Evolutionary conservation across 805 yeast genomes (phyloP).

Genomic region (Komagataella mondaviorum): DNA sequence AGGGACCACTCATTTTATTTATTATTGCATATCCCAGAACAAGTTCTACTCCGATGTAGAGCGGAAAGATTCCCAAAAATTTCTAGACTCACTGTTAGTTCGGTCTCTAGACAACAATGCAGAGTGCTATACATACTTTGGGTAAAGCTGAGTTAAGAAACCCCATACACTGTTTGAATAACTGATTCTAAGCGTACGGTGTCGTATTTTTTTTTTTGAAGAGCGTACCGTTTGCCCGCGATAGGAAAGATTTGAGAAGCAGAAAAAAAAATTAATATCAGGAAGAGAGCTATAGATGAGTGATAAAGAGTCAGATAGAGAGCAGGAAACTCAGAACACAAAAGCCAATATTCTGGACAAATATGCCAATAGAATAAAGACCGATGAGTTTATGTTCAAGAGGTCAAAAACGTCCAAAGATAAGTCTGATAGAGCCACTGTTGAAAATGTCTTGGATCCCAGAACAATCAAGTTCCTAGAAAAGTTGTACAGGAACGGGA

Average conservation of each 20-base stretch:
- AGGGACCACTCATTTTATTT: conserved; percentile 82
- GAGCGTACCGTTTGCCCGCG: conserved; percentile 6
- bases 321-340: conserved; percentile 10
- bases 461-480: conserved; percentile 76
- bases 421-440: conserved; percentile 89
- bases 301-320: not conserved
- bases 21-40: conserved; percentile 62
- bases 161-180: not conserved
- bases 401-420: conserved; percentile 58
- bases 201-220: not conserved
- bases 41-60: conserved; percentile 79
- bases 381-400: conserved; percentile 41
- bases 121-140: not conserved
- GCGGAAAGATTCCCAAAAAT: conserved; percentile 62
- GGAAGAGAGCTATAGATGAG: not conserved
- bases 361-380: conserved; percentile 50
- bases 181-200: not conserved
- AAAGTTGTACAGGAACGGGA: conserved; percentile 72
- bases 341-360: conserved; percentile 42
- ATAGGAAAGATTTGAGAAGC: conserved; percentile 6
- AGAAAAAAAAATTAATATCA: conserved; percentile 1
- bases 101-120: not conserved
- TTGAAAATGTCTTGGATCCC: conserved; percentile 93
- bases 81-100: conserved; percentile 18
- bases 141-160: not conserved